Base-by-base conservation (phyloP, 345 rosid genomes). In the Eutrema yunnanense region DNA sequence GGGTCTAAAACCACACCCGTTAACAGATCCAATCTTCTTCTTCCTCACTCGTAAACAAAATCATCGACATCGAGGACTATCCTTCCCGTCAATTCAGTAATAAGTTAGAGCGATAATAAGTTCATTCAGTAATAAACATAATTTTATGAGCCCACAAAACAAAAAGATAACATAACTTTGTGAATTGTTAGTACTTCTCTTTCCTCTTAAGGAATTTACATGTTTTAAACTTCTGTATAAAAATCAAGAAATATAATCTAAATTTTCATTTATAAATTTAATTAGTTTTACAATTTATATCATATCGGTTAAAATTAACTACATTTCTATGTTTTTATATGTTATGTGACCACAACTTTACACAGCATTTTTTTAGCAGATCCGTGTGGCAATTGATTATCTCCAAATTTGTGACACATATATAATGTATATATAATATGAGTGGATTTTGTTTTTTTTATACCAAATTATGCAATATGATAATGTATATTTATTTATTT, bases 301-400 rank as follows among this genome's bases (percentile, higher is more conserved):
- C 3, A 60, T 42, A 7, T 3, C 3, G 12, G 27, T 3, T 43
- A 1, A 46, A 60, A 29, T 9, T 16, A 14, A 46, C 5, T 48
- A 34, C 42, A 48, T 4, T 51, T 58, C 1, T 27, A 27, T n/a
- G 8, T 9, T 43, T 62, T 7, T 8, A 16, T 11, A 41, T 61
- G 44, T 50, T 41, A 62, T 51, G 69, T 61, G 69, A 42, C 67
- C 60, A 46, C 68, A 27, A 49, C 68, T 60, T 71, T 30, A 50
- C 14, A 19, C 52, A 8, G 34, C 19, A 40, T 51, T 62, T 60
- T 60, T 19, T 50, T 5, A 8, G 56, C 58, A 73, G 58, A 64
- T 65, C 71, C 71, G 77, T 64, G 77, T 64, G 12, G 42, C 33
- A 73, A 55, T 62, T 55, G 65, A 47, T 54, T n/a, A 73, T 55